Conservation (phyloP, 1,284 basidiomycete species). For the Vanrija sp. region DNA sequence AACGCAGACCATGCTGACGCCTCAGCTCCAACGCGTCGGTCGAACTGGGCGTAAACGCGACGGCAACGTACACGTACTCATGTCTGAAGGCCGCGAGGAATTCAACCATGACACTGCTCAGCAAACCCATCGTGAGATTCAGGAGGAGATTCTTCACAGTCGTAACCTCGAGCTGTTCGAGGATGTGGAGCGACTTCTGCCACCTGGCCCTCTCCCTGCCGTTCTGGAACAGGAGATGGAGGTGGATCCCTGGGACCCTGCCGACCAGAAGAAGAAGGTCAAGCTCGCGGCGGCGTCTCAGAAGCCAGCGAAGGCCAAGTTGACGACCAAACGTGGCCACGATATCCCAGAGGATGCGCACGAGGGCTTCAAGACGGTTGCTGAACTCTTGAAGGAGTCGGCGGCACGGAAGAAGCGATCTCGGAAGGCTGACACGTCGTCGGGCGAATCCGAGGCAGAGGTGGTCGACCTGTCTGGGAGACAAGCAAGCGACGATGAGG, state of each 20-base stretch:
- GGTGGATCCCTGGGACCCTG: slow-evolving; percentile 46
- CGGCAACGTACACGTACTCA: slow-evolving; percentile 87
- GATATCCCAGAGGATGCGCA: slow-evolving; percentile 42
- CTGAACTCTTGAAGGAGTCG: slow-evolving; percentile 30
- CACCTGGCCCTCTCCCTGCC: slow-evolving; percentile 68
- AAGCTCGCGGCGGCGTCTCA: slow-evolving; percentile 18
- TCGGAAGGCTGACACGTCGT: slow-evolving; percentile 11
- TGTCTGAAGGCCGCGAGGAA: slow-evolving; percentile 88
- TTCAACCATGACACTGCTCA: slow-evolving; percentile 87
- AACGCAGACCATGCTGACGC: slow-evolving; percentile 6
- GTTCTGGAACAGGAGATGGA: slow-evolving; percentile 74
- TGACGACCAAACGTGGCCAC: slow-evolving; percentile 28
- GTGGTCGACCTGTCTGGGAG: slow-evolving; percentile 1
- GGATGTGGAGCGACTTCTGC: slow-evolving; percentile 83
- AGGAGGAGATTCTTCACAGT: slow-evolving; percentile 80
- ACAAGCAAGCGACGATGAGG: slow-evolving; percentile 12
- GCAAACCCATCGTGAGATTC: slow-evolving; percentile 81
- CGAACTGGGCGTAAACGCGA: slow-evolving; percentile 91
- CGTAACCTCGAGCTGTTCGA: slow-evolving; percentile 84
- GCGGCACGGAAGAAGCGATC: slow-evolving; percentile 16
- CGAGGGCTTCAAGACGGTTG: slow-evolving; percentile 44
- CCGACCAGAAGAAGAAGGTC: slow-evolving; percentile 29
- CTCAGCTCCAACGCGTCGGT: slow-evolving; percentile 88
- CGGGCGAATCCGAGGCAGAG: slow-evolving; percentile 12
- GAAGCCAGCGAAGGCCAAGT: slow-evolving; percentile 16